Evolutionary conservation across 352 stramenopile genomes (phyloP), one percentile per base, ranked within the genome.

Genomic region (Thalassiosira mediterranea): DNA sequence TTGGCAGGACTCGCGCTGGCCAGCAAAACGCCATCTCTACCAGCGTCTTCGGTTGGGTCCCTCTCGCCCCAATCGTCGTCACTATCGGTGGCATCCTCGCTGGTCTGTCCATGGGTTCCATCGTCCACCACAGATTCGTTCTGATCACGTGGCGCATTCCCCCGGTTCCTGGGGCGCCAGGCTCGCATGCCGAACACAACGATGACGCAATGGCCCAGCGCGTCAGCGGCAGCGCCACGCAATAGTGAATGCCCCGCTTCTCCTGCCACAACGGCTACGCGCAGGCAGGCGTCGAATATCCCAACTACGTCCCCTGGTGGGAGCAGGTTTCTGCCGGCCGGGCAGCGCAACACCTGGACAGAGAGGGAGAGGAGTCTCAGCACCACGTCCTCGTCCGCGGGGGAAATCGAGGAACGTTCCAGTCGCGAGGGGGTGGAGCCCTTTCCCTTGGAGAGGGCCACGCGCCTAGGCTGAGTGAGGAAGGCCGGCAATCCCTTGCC

Each of bases 281-380:
- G 96, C 76, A 98, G 97, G 88, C 96, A 98, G 25, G 96, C 94
- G 73, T 98, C 92, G 64, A 98, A 91, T 82, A 99, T 96, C 44
- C 97, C 95, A 87, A 96, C 97, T 17, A 98, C 88, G 73, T 97
- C 96, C 10, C 95, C 89, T 32, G 93, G 90, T 15, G 92, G 92
- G 58, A 99, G 94, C 15, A 98, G 69, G 90, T 86, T 21, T 93
- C 95, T 8, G 91, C 95, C 51, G 95, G 93, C 75, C 25, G 73
- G 66, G 66, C 95, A 98, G 11, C 96, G 92, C 42, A 99, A 85
- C 29, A 95, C 94, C 77, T 98, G 97, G 58, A 97, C 95, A 29
- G 97, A 95, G 7, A 99, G 87, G 81, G 98, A 96, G 40, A 99
- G 80, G 32, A 99, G 90, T 80, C 98, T 89, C 23, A 92, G 56